Evolutionary conservation across 352 stramenopile species (phyloP).

Genomic region (Halophytophthora batemanensis): DNA sequence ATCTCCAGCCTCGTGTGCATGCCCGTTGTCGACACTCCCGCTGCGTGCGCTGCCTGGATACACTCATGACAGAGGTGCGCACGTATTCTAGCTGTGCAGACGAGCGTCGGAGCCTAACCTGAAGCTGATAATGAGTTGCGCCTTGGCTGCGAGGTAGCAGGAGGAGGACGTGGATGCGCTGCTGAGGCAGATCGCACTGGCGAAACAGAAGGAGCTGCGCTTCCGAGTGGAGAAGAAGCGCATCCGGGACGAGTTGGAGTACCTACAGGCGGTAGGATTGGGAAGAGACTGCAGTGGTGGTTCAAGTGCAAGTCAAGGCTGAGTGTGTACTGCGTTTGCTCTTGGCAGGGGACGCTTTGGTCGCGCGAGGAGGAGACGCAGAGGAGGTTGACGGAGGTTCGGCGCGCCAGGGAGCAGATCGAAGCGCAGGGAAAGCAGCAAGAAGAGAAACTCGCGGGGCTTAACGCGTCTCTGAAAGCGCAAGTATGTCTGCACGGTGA

Average conservation of each 20-base stretch:
- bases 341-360: conserved; percentile 40
- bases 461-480: conserved; percentile 34
- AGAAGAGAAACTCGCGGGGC: conserved; percentile 21
- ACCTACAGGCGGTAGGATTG: conserved; percentile 35
- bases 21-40: no score
- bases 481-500: conserved; percentile 8
- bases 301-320: background rate
- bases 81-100: background rate
- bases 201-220: conserved; percentile 65
- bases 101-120: background rate
- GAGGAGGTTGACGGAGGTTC: conserved; percentile 38
- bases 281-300: background rate
- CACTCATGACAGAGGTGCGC: conserved; percentile 7
- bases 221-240: conserved; percentile 68
- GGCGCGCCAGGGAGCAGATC: conserved; percentile 27
- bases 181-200: conserved; percentile 42
- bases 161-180: conserved; percentile 58
- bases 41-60: no score
- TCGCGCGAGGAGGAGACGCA: conserved; percentile 40
- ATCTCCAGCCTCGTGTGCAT: background rate
- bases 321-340: background rate
- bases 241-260: conserved; percentile 47
- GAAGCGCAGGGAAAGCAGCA: conserved; percentile 32
- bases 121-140: background rate
- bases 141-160: conserved; percentile 5